Percentiles rank a stretch among this genome's conserved stretches.
Conservation (phyloP, 257 asterid genomes). For the Echium plantagineum region DNA sequence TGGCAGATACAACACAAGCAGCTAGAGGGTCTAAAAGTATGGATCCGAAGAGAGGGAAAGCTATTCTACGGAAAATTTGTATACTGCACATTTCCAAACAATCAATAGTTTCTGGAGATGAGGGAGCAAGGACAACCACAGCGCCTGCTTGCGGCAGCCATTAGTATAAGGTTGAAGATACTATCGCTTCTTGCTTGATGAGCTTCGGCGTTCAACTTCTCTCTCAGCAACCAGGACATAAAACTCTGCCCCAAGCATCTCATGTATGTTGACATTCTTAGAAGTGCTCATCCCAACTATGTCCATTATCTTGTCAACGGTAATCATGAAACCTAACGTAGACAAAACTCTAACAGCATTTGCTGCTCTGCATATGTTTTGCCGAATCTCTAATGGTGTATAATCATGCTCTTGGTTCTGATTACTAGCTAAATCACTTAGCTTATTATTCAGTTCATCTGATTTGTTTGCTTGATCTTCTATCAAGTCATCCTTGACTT, state of each 20-base stretch:
- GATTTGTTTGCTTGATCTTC: conserved; percentile 43
- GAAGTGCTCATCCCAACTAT: conserved; percentile 39
- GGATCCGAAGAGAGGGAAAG: background rate
- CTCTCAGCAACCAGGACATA: conserved; percentile 74
- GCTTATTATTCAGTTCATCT: conserved; percentile 24
- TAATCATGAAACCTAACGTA: conserved; percentile 56
- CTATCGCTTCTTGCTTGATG: conserved; percentile 32
- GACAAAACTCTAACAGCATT: conserved; percentile 73
- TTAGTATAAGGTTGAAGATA: too few species aligned
- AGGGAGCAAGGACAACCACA: background rate
- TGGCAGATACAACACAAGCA: background rate
- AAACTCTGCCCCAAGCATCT: conserved; percentile 87
- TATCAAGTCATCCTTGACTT: conserved; percentile 50
- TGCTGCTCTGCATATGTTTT: conserved; percentile 64
- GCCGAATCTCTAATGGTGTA: conserved; percentile 51
- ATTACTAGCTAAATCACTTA: conserved; percentile 13
- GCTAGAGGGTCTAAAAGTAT: background rate
- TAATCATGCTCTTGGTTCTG: conserved; percentile 31
- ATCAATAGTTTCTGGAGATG: background rate
- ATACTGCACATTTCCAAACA: background rate
- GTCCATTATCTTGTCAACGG: conserved; percentile 43
- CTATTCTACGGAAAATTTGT: background rate
- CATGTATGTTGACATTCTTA: conserved; percentile 51
- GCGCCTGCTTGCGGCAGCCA: background rate
- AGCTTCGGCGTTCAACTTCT: conserved; percentile 64